Evolutionary conservation across 208 protist genomes (phyloP).

Genomic region (Phytomonas francai): DNA sequence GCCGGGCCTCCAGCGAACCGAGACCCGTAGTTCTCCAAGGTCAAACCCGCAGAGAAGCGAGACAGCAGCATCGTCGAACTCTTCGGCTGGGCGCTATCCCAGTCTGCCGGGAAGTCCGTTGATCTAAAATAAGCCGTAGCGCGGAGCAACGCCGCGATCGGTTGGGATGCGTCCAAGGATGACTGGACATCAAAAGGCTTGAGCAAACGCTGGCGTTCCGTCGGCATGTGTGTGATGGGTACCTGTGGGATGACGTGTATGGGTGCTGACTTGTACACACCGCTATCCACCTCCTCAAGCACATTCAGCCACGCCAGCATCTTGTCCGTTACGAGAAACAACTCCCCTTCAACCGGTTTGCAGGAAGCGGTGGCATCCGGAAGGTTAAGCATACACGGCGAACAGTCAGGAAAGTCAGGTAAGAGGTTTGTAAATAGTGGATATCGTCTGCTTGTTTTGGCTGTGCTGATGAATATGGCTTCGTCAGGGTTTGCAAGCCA

Average conservation of each 20-base stretch:
- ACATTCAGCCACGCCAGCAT: slow-evolving; percentile 59
- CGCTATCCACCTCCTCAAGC: slow-evolving; percentile 29
- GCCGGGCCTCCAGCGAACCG: slow-evolving; percentile 37
- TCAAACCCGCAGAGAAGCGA: slow-evolving; percentile 29
- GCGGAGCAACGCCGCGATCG: slow-evolving; percentile 5
- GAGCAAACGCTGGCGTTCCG: background rate
- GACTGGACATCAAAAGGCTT: background rate
- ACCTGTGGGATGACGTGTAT: slow-evolving; percentile 12
- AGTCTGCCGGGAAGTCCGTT: slow-evolving; percentile 36
- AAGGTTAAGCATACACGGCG: slow-evolving; percentile 42
- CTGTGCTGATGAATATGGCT: slow-evolving; percentile 35
- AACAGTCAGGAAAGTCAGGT: slow-evolving; percentile 28
- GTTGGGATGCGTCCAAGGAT: background rate
- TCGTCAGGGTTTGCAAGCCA: slow-evolving; percentile 47
- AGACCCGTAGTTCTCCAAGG: slow-evolving; percentile 26
- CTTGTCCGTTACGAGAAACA: slow-evolving; percentile 42
- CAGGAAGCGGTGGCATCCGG: slow-evolving; percentile 19
- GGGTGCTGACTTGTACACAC: slow-evolving; percentile 20
- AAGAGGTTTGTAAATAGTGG: slow-evolving; percentile 55
- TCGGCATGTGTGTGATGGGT: background rate
- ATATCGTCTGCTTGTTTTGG: slow-evolving; percentile 33
- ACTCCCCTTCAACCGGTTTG: slow-evolving; percentile 47
- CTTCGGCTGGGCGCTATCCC: slow-evolving; percentile 16
- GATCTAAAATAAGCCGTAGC: slow-evolving; percentile 44
- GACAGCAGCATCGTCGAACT: slow-evolving; percentile 23